These are phyloP conservation scores for Xylaria sp. DNA, from an alignment of 2,329 filamentous ascomycete genomes.

Conservation along the genomic window DNA sequence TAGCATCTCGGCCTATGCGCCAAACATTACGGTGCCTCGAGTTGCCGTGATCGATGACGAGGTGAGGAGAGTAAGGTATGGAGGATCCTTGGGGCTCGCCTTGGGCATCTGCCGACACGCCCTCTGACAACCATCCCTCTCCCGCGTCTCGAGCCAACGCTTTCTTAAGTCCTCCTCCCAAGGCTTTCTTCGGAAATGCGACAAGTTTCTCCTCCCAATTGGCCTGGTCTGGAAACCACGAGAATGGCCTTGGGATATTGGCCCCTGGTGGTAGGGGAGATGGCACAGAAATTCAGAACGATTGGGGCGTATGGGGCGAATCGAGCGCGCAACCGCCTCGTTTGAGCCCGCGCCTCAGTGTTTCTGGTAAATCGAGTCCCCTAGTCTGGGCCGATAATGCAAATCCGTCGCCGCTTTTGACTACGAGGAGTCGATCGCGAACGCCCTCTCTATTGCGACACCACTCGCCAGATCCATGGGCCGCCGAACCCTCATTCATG, in stretches of 20 bases:
- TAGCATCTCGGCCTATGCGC: conserved; percentile 3
- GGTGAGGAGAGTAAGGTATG: conserved; percentile 40
- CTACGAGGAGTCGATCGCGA: conserved; percentile 30
- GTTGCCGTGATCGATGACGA: conserved; percentile 27
- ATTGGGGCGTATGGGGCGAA: conserved; percentile 33
- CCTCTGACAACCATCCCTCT: conserved; percentile 30
- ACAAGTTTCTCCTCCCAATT: conserved; percentile 33
- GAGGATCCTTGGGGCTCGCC: conserved; percentile 61
- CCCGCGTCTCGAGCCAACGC: conserved; percentile 31
- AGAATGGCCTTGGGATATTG: conserved; percentile 38
- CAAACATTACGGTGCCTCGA: conserved; percentile 10
- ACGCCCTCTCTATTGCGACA: conserved; percentile 32
- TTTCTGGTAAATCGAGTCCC: conserved; percentile 34
- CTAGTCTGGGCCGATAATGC: conserved; percentile 38
- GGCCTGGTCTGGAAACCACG: conserved; percentile 39
- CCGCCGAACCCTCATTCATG: conserved; percentile 31
- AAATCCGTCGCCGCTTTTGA: conserved; percentile 34
- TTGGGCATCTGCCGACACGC: conserved; percentile 45
- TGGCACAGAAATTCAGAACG: conserved; percentile 18
- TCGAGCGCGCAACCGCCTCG: conserved; percentile 28
- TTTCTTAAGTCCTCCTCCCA: conserved; percentile 39
- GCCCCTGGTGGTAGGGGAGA: conserved; percentile 28
- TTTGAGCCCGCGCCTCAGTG: conserved; percentile 31
- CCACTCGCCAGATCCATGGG: conserved; percentile 41
- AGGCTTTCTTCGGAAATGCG: conserved; percentile 37